Base-by-base conservation (phyloP, 345 rosid species). In the Geranium rotundifolium region DNA sequence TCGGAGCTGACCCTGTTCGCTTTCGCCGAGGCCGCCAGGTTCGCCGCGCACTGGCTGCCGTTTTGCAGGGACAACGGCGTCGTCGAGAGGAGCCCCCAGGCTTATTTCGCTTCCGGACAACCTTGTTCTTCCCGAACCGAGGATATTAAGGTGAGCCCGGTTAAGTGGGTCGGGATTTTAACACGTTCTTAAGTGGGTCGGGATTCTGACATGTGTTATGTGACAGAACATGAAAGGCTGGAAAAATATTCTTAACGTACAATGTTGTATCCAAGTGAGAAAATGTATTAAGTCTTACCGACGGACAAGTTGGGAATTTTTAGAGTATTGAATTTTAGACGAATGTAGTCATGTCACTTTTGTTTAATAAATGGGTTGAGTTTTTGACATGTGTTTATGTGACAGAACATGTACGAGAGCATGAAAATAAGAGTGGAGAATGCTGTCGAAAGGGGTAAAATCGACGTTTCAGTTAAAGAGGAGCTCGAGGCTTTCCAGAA, bases 1-100 rank as follows among this genome's bases (percentile, higher is more conserved):
- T 91, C 96, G 0, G 70, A 73, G 18, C 64, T 86, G 56, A 91
- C 96, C 8, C 77, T 91, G 17, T 91, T 82, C 52, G 95, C 96
- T 61, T 73, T 91, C 61, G 66, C 80, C 81, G 96, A 88, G 62
- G 95, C 88, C 2, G 85, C 87, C 5, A 72, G 71, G 71, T 91
- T 88, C 64, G 91, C 96, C 7, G 62, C 71, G 9, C 68, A 73
- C 63, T 91, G 97, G 96, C 29, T 91, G 52, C 88, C 97, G 0
- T 91, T 78, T 74, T 88, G 91, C 37, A 72, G 79, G 72, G 58
- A 72, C 41, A 76, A 77, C 29, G 67, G 76, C 30, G 16, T 82
- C 30, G 13, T 73, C 39, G 83, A 79, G 58, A 76, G 88, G 27
- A 80, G 74, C 30, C 97, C 96, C 0, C 62, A 78, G 56, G 85